Base-by-base conservation (phyloP, 768 basidiomycete species). In the Postia placenta region DNA sequence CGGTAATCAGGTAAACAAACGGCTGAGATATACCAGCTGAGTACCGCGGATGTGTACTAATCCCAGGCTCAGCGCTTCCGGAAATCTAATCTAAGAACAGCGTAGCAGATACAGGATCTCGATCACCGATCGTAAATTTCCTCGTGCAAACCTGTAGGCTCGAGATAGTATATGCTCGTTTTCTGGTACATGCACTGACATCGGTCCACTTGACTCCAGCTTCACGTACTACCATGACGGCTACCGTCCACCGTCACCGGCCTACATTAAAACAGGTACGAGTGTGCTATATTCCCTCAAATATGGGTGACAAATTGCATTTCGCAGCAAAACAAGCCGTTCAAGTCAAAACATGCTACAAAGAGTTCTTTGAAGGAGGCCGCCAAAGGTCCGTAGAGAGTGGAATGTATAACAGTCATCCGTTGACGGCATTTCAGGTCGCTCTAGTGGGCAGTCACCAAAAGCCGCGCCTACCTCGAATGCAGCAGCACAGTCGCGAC, bases 341-440 rank as follows among this genome's bases (percentile, higher is more conserved):
- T 88, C 75, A 97, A 97, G 69, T 91, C 91, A 2, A 88, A 83
- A 63, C 89, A 93, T 72, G 79, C 92, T 2, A 80, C 88, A 11
- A 96, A 96, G 68, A 81, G 86, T 1, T 74, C 87, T 0, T 59
- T 96, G 33, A 92, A 87, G 66, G 88, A 90, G 39, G 77, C 79
- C 37, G 83, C 90, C 26, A 95, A 95, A 74, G 93, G 92, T 83
- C 38, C 28, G 62, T 41, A 23, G 14, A 14, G 33, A 4, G 23
- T 14, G 20, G 15, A 20, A 36, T 41, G 22, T 38, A 17, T 24
- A 2, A 11, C 20, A 19, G 2, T 22, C 9, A 24, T 49, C 30
- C 27, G 39, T 22, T 42, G 25, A 54, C 12, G 1, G 2, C 36
- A 9, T 36, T 53, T 54, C 56, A 90, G 84, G 85, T 55, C 74